Evolutionary conservation across 345 rosid species (phyloP), one percentile per base, ranked within the genome.

Genomic region (Iberis pinnata): DNA sequence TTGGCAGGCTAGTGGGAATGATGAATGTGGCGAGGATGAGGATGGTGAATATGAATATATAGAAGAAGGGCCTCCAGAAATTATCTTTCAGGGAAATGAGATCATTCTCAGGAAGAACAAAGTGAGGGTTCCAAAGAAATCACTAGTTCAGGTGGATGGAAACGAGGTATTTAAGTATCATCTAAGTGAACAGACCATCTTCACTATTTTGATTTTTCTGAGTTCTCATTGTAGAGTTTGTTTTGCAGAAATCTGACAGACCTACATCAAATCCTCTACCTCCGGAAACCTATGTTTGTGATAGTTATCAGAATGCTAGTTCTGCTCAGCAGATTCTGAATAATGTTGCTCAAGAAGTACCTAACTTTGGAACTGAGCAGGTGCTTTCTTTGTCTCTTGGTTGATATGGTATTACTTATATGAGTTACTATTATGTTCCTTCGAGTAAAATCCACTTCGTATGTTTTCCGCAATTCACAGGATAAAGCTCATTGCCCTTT

Each of bases 401-500:
- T 38, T 70, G 25, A 22, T 50, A 60, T 13, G 40, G 46, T 16
- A 42, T 49, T 16, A 33, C 16, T 48, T 3, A 36, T 38, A 14
- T 37, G 12, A 35, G 11, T 31, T 6, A 4, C 47, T 52, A 47
- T 18, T 53, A 25, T 58, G 29, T 16, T 8, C 49, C 25, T 45
- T 52, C 9, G 6, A 13, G 41, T 60, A 32, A 59, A n/a, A n/a
- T n/a, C n/a, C n/a, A n/a, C n/a, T n/a, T n/a, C n/a, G n/a, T 3
- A 15, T 31, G n/a, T 14, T 14, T 32, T 54, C 14, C 32, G 49
- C 17, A 17, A 46, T 37, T 36, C 17, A 18, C 74, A 92, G 98
- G 98, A 92, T 77, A 92, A 92, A 81, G 84, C 95, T 69, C 98
- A 85, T 63, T 92, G 95, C 51, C 98, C 98, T 64, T 92, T 92